Percentiles rank a stretch among this genome's conserved stretches.
Evolutionary conservation across 441 rosid species (phyloP).

Genomic region (Flueggea neowawraea): DNA sequence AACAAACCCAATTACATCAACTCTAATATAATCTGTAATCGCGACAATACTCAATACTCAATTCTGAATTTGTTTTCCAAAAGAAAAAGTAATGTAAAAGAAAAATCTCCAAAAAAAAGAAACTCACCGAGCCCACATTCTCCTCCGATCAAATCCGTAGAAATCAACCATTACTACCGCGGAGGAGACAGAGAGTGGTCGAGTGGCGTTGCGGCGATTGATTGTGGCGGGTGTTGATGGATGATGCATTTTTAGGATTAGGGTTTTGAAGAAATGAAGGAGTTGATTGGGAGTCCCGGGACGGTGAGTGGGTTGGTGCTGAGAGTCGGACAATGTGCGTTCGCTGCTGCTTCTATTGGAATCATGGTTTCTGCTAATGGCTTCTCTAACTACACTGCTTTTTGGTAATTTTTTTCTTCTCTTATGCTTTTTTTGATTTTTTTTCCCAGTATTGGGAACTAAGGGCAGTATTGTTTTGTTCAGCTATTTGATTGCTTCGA

Average conservation of each 20-base stretch:
- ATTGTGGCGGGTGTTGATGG: no score
- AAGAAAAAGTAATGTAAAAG: not conserved
- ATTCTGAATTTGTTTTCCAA: no score
- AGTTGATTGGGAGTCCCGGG: slow-evolving; percentile 82
- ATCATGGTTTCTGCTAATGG: slow-evolving; percentile 63
- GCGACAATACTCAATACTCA: no score
- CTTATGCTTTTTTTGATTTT: not conserved
- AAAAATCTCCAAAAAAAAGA: not conserved
- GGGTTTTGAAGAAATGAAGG: slow-evolving; percentile 50
- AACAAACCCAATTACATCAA: no score
- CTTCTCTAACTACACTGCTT: slow-evolving; percentile 79
- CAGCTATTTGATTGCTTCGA: slow-evolving; percentile 92
- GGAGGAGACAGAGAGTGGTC: no score
- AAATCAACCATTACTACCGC: no score
- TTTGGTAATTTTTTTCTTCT: slow-evolving; percentile 46
- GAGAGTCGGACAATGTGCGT: slow-evolving; percentile 72
- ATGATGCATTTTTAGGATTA: no score
- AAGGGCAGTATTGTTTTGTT: slow-evolving; percentile 2
- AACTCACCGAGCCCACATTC: no score
- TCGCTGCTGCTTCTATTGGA: slow-evolving; percentile 74
- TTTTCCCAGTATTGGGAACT: not conserved
- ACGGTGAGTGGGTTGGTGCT: slow-evolving; percentile 64
- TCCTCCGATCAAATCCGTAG: no score
- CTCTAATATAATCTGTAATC: no score
- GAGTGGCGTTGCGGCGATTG: no score